These are phyloP conservation scores for Russula ochroleuca DNA, from an alignment of 768 basidiomycete genomes.

Conservation along the genomic window DNA sequence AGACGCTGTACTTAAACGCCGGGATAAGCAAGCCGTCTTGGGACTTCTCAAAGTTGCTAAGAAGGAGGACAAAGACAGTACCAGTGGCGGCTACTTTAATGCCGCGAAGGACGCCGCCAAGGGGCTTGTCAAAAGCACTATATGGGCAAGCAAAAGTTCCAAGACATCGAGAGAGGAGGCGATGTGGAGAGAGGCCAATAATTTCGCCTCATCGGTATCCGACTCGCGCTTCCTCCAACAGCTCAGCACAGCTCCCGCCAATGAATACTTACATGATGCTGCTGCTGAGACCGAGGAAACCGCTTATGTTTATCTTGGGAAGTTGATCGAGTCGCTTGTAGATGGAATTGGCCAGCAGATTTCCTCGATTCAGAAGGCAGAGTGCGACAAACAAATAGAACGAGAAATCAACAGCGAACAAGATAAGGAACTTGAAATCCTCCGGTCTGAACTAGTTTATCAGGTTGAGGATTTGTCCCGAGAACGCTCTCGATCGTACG, in stretches of 20 bases:
- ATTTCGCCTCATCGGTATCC: not conserved
- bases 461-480: conserved; percentile 8
- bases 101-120: not conserved
- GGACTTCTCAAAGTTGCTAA: not conserved
- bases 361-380: conserved; percentile 13
- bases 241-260: not conserved
- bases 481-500: conserved; percentile 16
- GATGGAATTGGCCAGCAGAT: conserved; percentile 3
- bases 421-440: not conserved
- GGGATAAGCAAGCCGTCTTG: not conserved
- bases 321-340: conserved; percentile 4
- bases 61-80: not conserved
- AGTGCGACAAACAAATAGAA: conserved; percentile 9
- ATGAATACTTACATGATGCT: not conserved
- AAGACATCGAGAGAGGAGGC: not conserved
- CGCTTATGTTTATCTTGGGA: conserved; percentile 13
- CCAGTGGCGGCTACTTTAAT: not conserved
- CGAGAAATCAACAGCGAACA: conserved; percentile 5
- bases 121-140: not conserved
- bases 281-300: not conserved
- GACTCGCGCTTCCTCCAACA: conserved; percentile 22
- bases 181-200: conserved; percentile 5
- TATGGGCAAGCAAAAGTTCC: not conserved
- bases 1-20: not conserved
- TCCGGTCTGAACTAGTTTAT: conserved; percentile 11